A percentile compares a stretch with the other conserved stretches of the same genome.
Conservation (phyloP, 495 filamentous ascomycete species). For the Aspergillus bertholletiae region DNA sequence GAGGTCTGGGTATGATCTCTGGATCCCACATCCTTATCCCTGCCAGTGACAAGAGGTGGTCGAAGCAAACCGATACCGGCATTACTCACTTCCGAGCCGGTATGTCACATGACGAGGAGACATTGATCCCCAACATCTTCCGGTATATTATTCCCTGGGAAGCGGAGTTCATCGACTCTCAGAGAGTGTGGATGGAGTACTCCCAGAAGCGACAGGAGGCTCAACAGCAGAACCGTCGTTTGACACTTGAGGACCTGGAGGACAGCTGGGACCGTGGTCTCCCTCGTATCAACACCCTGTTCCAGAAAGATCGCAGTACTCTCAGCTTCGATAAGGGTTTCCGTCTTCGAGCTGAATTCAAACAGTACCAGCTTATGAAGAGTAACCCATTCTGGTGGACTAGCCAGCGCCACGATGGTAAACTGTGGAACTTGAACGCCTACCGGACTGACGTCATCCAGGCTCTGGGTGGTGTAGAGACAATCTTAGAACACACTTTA, state of each 20-base stretch:
- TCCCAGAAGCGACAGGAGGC: constrained; percentile 97
- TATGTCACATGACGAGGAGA: constrained; percentile 99
- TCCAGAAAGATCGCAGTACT: constrained; percentile 98
- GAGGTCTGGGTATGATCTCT: constrained; percentile 98
- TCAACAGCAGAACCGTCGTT: constrained; percentile 92
- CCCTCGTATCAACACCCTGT: constrained; percentile 97
- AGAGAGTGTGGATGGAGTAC: constrained; percentile 98
- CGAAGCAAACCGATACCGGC: constrained; percentile 93
- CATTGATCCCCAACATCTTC: constrained; percentile 98
- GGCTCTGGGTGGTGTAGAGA: constrained; percentile 98
- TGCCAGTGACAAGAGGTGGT: constrained; percentile 97
- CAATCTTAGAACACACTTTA: constrained; percentile 94
- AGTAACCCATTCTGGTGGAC: constrained; percentile 99
- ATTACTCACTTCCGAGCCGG: constrained; percentile 97
- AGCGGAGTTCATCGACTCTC: constrained; percentile 97
- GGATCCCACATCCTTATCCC: constrained; percentile 98
- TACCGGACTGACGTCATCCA: constrained; percentile 99
- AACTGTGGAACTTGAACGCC: constrained; percentile 97
- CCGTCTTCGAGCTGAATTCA: constrained; percentile 94
- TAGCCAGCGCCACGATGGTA: constrained; percentile 95
- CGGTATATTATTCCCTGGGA: constrained; percentile 99
- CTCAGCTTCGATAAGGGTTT: constrained; percentile 99
- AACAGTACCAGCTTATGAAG: constrained; percentile 98
- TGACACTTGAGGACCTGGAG: constrained; percentile 95
- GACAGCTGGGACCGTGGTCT: constrained; percentile 99